phyloP scores from a whole-genome alignment of 768 basidiomycete genomes.

The Lactarius psammicola region DNA sequence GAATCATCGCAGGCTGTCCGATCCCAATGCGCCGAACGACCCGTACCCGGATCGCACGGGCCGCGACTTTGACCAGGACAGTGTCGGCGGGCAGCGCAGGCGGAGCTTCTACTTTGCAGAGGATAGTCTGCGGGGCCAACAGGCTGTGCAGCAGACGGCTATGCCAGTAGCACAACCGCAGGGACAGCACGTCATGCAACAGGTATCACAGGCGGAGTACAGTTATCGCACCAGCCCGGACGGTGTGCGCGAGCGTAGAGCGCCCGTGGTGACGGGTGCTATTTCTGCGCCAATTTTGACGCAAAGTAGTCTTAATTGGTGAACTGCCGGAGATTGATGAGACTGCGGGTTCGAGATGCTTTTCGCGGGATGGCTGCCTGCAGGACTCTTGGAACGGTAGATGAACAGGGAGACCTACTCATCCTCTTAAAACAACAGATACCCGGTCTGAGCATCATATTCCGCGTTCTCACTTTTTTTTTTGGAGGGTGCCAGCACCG shows the following conservation, averaged over 20 bases:
- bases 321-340: constrained; percentile 28
- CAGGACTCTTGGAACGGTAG: neutral
- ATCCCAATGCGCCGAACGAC: constrained; percentile 44
- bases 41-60: constrained; percentile 50
- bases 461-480: constrained; percentile 3
- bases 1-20: constrained; percentile 70
- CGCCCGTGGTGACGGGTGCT: constrained; percentile 50
- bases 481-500: neutral
- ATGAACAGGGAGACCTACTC: neutral
- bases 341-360: neutral
- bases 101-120: constrained; percentile 86
- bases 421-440: constrained; percentile 10
- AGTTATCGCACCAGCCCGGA: constrained; percentile 37
- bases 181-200: constrained; percentile 35
- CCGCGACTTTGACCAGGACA: constrained; percentile 77
- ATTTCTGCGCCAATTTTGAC: constrained; percentile 76
- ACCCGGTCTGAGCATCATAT: constrained; percentile 6
- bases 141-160: neutral
- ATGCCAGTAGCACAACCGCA: constrained; percentile 39
- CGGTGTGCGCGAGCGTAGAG: constrained; percentile 55
- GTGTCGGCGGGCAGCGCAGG: constrained; percentile 66
- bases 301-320: constrained; percentile 89
- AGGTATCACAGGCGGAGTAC: constrained; percentile 38
- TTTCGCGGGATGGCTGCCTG: neutral
- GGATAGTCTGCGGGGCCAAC: constrained; percentile 57